Base-by-base conservation (phyloP, 805 yeast species). In the Nakazawaea siamensis region DNA sequence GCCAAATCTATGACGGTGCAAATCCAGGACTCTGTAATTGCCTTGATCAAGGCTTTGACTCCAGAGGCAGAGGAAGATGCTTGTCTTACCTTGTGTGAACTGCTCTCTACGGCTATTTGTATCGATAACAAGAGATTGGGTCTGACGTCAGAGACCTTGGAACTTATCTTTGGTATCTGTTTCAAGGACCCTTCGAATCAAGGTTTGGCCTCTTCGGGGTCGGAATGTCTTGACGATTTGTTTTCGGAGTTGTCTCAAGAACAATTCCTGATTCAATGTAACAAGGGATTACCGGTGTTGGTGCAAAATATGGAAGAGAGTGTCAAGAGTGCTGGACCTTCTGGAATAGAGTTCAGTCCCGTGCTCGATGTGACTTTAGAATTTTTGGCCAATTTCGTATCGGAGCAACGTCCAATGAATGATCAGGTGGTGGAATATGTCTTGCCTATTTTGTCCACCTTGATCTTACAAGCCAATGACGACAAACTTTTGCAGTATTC, bases 11-110 rank as follows among this genome's bases (percentile, higher is more conserved):
- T 58, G 40, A 45, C 38, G 28, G 11, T 18, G 7, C 48, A 44
- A 2, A 49, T 52, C 25, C 64, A 59, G 35, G 27, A 30, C 12
- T 36, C 39, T 12, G 37, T 59, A 18, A 38, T 71, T 24, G 30
- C 43, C 1, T 42, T 73, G 0, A 64, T 77, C 9, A 48, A 52
- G 3, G 52, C 66, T 2, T 53, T 90, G 8, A 49, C 69, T 3
- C 70, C 66, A 1, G 80, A 73, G 1, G 71, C 92, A 0, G 82
- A 76, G 29, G 95, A 85, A 30, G 97, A 88, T 47, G 71, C 95
- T 0, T 75, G 82, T 24, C 72, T 87, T 1, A 65, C 81, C 31
- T 55, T 88, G 27, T 66, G 83, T 10, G 95, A 87, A 50, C 70
- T 81, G 0, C 54, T 83, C n/a, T 64, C 76, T 1, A 64, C 68